A percentile compares a stretch with the other conserved stretches of the same genome.
Evolutionary conservation across 73 alveolate species (phyloP).

Genomic region (Symbiodinium pilosum): DNA sequence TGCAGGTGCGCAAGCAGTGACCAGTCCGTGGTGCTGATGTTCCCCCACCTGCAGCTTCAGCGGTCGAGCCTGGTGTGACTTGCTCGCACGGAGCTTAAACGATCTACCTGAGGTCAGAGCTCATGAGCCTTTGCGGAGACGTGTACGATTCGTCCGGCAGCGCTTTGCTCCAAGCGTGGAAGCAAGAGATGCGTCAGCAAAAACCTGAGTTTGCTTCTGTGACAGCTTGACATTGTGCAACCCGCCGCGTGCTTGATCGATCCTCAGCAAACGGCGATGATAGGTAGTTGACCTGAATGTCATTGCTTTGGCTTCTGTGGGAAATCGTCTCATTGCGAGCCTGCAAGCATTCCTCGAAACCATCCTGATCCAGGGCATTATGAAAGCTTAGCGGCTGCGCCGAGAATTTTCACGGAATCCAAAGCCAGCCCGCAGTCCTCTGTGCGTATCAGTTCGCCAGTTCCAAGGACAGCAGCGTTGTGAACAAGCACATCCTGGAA

Average conservation of each 20-base stretch:
- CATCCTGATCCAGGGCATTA: slow-evolving; percentile 14
- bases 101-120: neutral
- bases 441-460: slow-evolving; percentile 60
- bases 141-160: slow-evolving; percentile 66
- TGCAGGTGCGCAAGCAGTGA: neutral
- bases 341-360: slow-evolving; percentile 86
- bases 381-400: neutral
- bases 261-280: too few relatives aligned
- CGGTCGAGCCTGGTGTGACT: neutral
- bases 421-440: neutral
- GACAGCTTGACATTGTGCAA: too few relatives aligned
- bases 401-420: neutral
- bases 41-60: slow-evolving; percentile 48
- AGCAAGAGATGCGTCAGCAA: slow-evolving; percentile 69
- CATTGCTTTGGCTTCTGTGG: too few relatives aligned
- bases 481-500: slow-evolving; percentile 66
- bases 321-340: neutral
- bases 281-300: slow-evolving; percentile 51
- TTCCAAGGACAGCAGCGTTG: slow-evolving; percentile 79
- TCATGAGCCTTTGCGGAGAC: slow-evolving; percentile 87
- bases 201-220: slow-evolving; percentile 23
- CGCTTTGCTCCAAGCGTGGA: slow-evolving; percentile 57
- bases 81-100: neutral
- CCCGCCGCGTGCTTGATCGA: too few relatives aligned
- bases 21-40: slow-evolving; percentile 28